phyloP scores from a whole-genome alignment of 768 basidiomycete genomes.

The Kwoniella dejecticola region DNA sequence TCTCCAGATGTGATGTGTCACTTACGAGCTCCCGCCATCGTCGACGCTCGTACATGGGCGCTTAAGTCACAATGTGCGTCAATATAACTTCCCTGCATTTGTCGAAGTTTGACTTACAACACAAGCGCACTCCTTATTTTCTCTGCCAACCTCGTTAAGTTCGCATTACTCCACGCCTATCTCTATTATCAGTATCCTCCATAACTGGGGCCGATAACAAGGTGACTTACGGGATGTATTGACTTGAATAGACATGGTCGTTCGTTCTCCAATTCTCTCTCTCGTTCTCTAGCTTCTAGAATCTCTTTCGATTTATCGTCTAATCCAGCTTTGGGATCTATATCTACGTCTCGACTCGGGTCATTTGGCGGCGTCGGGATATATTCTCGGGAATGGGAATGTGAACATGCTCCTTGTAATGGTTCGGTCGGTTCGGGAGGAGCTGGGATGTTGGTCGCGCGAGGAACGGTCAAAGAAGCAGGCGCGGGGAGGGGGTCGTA shows the following conservation, averaged over 20 bases:
- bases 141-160: constrained; percentile 88
- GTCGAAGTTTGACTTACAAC: constrained; percentile 64
- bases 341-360: constrained; percentile 3
- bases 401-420: not conserved
- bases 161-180: constrained; percentile 95
- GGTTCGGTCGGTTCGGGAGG: constrained; percentile 9
- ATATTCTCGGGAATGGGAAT: constrained; percentile 6
- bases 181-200: not conserved
- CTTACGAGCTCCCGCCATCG: constrained; percentile 58
- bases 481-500: constrained; percentile 70
- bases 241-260: constrained; percentile 92
- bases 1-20: not conserved
- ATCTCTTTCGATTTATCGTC: constrained; percentile 21
- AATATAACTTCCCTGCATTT: not conserved
- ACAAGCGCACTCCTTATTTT: constrained; percentile 96
- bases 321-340: constrained; percentile 12
- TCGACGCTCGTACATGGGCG: constrained; percentile 91
- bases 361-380: constrained; percentile 12
- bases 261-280: constrained; percentile 48
- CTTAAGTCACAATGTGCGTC: constrained; percentile 46
- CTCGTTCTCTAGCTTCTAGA: constrained; percentile 29
- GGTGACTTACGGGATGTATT: constrained; percentile 73
- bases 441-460: constrained; percentile 15
- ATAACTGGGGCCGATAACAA: not conserved
- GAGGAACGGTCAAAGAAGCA: constrained; percentile 10